phyloP scores from a whole-genome alignment of 306 rosid genomes.

The Gastrolobium villosum region DNA sequence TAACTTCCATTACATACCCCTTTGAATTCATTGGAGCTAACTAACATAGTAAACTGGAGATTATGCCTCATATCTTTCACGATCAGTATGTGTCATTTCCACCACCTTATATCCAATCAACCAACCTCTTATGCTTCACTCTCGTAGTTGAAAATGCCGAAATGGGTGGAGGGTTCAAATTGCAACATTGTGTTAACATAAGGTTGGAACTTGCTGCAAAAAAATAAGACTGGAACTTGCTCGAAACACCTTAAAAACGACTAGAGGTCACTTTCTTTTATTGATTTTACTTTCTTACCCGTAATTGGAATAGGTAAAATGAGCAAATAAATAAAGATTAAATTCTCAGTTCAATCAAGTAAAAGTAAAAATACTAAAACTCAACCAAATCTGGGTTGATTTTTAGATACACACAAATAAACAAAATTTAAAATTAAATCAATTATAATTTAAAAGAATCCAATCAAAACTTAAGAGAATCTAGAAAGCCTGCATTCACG shows the following conservation, averaged over 20 bases:
- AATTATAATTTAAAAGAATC: neutral
- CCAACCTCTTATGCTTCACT: neutral
- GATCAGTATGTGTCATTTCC: neutral
- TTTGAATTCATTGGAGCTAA: slow-evolving; percentile 69
- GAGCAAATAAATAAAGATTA: neutral
- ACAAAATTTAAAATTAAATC: neutral
- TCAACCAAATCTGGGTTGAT: slow-evolving; percentile 13
- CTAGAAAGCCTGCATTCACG: slow-evolving; percentile 49
- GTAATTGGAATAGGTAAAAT: neutral
- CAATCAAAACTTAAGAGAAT: slow-evolving; percentile 17
- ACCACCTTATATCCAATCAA: too few species aligned
- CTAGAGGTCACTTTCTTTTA: neutral
- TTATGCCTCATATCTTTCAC: neutral
- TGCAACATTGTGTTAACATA: neutral
- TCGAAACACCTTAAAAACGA: neutral
- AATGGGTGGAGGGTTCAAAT: slow-evolving; percentile 9
- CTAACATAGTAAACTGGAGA: slow-evolving; percentile 23
- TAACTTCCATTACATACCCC: slow-evolving; percentile 59
- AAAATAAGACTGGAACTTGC: too few species aligned
- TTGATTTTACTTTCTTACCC: neutral
- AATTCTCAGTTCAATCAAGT: neutral
- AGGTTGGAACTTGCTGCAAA: neutral
- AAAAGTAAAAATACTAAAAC: neutral
- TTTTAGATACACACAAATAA: neutral
- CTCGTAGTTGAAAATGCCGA: slow-evolving; percentile 8